phyloP scores from a whole-genome alignment of 2,329 filamentous ascomycete genomes.

The Thermothelomyces thermophilus region DNA sequence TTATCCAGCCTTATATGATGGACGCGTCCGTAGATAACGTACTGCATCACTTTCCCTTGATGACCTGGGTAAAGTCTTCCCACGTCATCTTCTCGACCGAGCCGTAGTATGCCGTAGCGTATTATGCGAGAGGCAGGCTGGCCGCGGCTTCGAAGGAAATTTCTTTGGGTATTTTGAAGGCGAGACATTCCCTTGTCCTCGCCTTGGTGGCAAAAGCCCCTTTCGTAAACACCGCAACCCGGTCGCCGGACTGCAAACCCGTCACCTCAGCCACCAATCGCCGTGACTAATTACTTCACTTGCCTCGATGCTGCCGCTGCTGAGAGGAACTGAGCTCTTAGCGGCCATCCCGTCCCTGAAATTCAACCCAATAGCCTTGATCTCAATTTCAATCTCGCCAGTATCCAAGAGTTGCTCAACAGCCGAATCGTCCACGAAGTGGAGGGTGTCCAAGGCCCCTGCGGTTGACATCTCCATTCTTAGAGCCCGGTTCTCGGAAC shows the following conservation, averaged over 20 bases:
- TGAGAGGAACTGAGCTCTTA: slow-evolving; percentile 33
- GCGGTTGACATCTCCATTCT: slow-evolving; percentile 35
- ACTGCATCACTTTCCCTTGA: too few relatives aligned
- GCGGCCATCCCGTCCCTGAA: slow-evolving; percentile 41
- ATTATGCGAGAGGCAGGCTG: slow-evolving; percentile 36
- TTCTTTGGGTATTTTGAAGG: slow-evolving; percentile 33
- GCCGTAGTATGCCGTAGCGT: slow-evolving; percentile 36
- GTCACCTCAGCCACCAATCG: slow-evolving; percentile 23
- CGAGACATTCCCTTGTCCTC: slow-evolving; percentile 26
- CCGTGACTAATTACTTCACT: slow-evolving; percentile 32
- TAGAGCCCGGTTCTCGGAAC: slow-evolving; percentile 29
- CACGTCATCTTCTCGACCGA: slow-evolving; percentile 46
- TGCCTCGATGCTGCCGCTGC: slow-evolving; percentile 35
- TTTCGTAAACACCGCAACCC: slow-evolving; percentile 31
- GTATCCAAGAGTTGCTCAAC: slow-evolving; percentile 26
- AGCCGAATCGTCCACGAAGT: slow-evolving; percentile 34
- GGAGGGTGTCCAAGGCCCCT: slow-evolving; percentile 35
- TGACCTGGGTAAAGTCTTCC: slow-evolving; percentile 41
- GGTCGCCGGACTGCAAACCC: slow-evolving; percentile 30
- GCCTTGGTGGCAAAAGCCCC: slow-evolving; percentile 32
- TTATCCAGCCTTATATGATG: too few relatives aligned
- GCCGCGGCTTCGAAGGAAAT: slow-evolving; percentile 35
- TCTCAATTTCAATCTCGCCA: slow-evolving; percentile 38
- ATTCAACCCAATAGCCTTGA: slow-evolving; percentile 40
- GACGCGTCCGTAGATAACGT: too few relatives aligned